Evolutionary conservation across 1,139 yeast species (phyloP).

Genomic region (Petasospora fabianii): DNA sequence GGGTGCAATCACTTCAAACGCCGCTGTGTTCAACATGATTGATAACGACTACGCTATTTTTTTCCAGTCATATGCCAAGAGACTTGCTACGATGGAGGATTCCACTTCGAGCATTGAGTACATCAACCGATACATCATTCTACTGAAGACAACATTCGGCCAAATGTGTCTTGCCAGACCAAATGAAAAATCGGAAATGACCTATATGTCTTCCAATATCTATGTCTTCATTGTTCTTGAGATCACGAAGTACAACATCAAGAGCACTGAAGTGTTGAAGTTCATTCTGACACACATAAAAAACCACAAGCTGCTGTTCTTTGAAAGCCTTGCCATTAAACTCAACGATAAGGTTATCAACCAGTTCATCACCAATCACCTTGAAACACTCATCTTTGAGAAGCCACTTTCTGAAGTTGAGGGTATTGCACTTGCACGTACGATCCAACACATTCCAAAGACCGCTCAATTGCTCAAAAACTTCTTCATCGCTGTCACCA

Average conservation of each 20-base stretch:
- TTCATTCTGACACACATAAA: conserved; percentile 16
- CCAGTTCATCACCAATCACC: conserved; percentile 20
- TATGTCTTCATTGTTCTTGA: conserved; percentile 13
- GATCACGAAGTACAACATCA: conserved; percentile 5
- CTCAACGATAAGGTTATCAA: conserved; percentile 2
- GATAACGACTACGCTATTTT: conserved; percentile 2
- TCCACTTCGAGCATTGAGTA: conserved; percentile 11
- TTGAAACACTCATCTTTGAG: conserved; percentile 23
- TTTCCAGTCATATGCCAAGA: conserved; percentile 4
- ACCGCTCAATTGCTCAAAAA: conserved; percentile 7
- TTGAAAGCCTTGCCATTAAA: conserved; percentile 7
- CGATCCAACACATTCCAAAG: conserved; percentile 13
- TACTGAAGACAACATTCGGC: conserved; percentile 21
- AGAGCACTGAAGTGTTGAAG: conserved; percentile 19
- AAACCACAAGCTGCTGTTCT: conserved; percentile 14
- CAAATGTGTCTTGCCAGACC: conserved; percentile 1
- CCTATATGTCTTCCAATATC: conserved; percentile 12
- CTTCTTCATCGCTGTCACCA: conserved; percentile 6
- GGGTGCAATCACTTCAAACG: background rate
- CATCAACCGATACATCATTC: conserved; percentile 15
- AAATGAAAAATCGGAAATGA: conserved; percentile 2
- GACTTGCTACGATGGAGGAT: background rate
- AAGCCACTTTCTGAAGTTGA: conserved; percentile 9
- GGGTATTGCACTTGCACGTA: conserved; percentile 14
- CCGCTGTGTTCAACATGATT: conserved; percentile 1